phyloP scores from a whole-genome alignment of 169 alveolate genomes.

The Plasmodium knowlesi region DNA sequence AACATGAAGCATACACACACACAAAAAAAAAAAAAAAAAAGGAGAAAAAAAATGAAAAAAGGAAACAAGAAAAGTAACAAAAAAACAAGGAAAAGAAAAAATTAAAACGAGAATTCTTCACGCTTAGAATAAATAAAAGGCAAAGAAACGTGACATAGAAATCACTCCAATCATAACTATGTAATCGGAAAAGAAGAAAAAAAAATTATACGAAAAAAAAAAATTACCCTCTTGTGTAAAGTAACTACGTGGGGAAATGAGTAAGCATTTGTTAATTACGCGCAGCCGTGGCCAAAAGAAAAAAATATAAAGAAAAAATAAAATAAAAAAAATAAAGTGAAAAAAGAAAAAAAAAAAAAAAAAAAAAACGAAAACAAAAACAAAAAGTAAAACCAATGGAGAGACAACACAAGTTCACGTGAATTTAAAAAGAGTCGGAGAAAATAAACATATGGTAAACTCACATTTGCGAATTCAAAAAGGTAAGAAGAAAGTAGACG shows the following conservation, averaged over 20 bases:
- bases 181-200: neutral
- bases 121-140: neutral
- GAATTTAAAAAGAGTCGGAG: neutral
- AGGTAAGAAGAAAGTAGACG: neutral
- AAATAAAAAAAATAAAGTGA: neutral
- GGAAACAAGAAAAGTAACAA: neutral
- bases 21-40: no score
- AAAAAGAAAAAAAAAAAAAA: no score
- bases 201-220: neutral
- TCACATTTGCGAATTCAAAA: neutral
- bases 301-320: no score
- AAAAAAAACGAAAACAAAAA: neutral
- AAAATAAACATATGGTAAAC: neutral
- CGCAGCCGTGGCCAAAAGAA: neutral
- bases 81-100: neutral
- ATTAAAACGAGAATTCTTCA: neutral
- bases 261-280: neutral
- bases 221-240: neutral
- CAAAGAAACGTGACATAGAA: neutral
- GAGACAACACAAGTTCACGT: neutral
- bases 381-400: neutral
- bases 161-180: neutral
- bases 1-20: neutral
- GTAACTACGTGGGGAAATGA: neutral
- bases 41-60: no score